Base-by-base conservation (phyloP, 1,284 basidiomycete genomes). In the Leccinum angustisporum region DNA sequence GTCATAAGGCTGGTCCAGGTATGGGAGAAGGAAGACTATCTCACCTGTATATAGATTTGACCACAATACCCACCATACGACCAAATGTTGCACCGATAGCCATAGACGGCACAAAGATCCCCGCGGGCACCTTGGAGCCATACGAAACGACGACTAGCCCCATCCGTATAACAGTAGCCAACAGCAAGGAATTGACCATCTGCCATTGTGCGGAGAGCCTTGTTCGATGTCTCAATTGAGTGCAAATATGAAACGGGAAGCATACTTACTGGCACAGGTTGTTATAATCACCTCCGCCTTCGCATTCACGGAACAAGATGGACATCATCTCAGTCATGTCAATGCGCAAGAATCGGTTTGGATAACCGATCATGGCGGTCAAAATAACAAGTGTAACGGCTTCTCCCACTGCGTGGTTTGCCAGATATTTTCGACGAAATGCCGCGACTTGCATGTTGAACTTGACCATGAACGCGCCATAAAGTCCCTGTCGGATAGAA, bases 271-370 rank as follows among this genome's bases (percentile, higher is more conserved):
- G 95, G 86, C 97, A 99, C 31, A 99, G 80, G 69, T 94, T 92
- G 68, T 94, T 86, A 62, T 93, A 88, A 75, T 98, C 94, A 6
- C 95, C 94, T 43, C 94, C 95, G 21, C 92, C 92, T 71, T 98
- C 94, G 71, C 97, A 99, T 74, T 99, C 97, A 63, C 92, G 85
- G 76, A 99, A 99, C 38, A 99, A 82, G 62, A 98, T 90, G n/a
- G 93, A 89, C 84, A 99, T 89, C 74, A 90, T 93, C 72, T 98
- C 94, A 1, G 95, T 98, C 97, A 99, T 99, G 76, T 99, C 97
- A 56, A 98, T 93, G 56, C 95, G 85, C 61, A 99, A 77, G 77
- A 98, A 99, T 61, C 92, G 88, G 77, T 99, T 99, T 70, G 91
- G 91, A 76, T 97, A 99, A 2, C 94, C 92, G 62, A 99, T 84